These are phyloP conservation scores for Amphirosellinia nigrospora DNA, from an alignment of 495 filamentous ascomycete species.

Conservation along the genomic window DNA sequence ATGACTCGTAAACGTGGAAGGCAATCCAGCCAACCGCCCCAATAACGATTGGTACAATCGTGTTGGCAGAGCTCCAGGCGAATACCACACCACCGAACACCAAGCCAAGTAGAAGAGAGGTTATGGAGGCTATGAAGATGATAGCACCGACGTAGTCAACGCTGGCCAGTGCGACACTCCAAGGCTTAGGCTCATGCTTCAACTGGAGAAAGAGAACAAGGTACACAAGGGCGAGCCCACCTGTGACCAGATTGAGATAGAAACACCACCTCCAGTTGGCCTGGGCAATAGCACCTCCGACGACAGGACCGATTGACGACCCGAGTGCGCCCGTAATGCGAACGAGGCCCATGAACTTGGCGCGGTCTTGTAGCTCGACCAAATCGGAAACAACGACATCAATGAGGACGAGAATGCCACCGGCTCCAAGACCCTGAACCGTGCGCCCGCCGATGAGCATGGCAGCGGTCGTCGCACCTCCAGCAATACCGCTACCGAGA, in stretches of 20 bases:
- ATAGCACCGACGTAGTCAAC: constrained; percentile 19
- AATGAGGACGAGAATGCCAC: constrained; percentile 72
- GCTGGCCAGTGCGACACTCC: neutral
- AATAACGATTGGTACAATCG: constrained; percentile 21
- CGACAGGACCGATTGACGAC: constrained; percentile 13
- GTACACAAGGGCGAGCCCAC: neutral
- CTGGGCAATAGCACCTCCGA: constrained; percentile 13
- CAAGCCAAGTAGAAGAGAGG: constrained; percentile 20
- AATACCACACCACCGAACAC: constrained; percentile 10
- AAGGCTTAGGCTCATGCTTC: neutral
- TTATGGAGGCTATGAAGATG: constrained; percentile 23
- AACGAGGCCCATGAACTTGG: constrained; percentile 9
- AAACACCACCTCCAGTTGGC: constrained; percentile 18
- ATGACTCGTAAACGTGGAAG: constrained; percentile 26
- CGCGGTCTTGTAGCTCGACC: constrained; percentile 21
- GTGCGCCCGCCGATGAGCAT: constrained; percentile 74
- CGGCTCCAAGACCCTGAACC: constrained; percentile 75
- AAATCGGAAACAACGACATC: constrained; percentile 74
- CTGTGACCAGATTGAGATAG: neutral
- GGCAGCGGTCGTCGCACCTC: constrained; percentile 63
- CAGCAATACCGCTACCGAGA: constrained; percentile 69
- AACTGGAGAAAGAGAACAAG: neutral
- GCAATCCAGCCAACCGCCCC: constrained; percentile 20
- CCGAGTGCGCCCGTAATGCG: constrained; percentile 5
- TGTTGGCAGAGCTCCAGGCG: constrained; percentile 16